Base-by-base conservation (phyloP, 2,329 filamentous ascomycete genomes). In the Aschersonia sp. region DNA sequence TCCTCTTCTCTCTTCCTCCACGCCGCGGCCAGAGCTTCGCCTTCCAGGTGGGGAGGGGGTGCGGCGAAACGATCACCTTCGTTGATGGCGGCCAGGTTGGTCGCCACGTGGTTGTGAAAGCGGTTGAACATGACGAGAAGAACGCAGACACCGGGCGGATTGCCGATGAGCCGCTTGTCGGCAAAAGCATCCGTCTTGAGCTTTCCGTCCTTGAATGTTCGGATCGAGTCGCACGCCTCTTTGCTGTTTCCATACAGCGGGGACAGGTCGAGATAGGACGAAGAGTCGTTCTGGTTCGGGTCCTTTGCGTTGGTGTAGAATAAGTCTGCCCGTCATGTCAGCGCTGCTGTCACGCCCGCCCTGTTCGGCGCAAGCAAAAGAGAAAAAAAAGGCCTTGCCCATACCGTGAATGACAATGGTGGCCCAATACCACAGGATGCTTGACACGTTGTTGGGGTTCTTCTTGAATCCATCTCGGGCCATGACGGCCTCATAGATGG, bases 41-140 rank as follows among this genome's bases (percentile, higher is more conserved):
- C 70, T 0, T 67, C 56, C 0, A 78, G 66, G 1, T 65, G 53
- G 5, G 68, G 63, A 0, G 68, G 57, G 0, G 87, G 86, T 50
- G 79, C 81, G 0, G 73, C 76, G 64, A 95, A 96, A 29, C 85
- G 77, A 12, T 79, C 81, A 43, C 79, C 78, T 56, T 96, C 89
- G 57, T 96, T 95, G 63, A 96, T 90, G n/a, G 74, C 68, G 0
- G 85, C 85, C 14, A 96, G 69, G 51, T 90, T 83, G 47, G 80
- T 76, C 1, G 85, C 88, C 0, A 88, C 78, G 53, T 92, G 75
- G 64, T 97, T 96, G 65, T 96, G 90, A 65, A 94, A 94, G 30
- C 81, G 76, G 56, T 83, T 83, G 65, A 87, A 82, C 83, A 88
- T 87, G 62, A 89, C 73, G 31, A 89, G 65, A 4, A 89, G 57